A percentile compares a stretch with the other conserved stretches of the same genome.
These are phyloP conservation scores for Stachybotrys chartarum DNA, from an alignment of 2,329 filamentous ascomycete species.

Conservation along the genomic window DNA sequence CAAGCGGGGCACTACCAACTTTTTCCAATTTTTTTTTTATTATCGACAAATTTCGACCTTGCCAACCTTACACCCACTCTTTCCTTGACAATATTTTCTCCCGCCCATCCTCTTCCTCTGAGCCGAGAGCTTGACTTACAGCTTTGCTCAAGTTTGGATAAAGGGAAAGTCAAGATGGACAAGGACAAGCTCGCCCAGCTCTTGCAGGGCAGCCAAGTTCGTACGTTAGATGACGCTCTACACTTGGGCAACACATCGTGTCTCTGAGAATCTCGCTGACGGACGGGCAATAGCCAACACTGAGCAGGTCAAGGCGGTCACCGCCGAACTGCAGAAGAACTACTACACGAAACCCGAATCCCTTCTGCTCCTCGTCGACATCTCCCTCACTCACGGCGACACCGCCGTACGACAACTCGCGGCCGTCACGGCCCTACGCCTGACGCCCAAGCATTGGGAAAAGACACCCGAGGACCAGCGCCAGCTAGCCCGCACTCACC, in stretches of 20 bases:
- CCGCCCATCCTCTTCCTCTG: slow-evolving; percentile 5
- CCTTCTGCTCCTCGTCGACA: slow-evolving; percentile 78
- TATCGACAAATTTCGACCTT: neutral
- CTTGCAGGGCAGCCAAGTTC: slow-evolving; percentile 80
- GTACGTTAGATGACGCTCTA: slow-evolving; percentile 44
- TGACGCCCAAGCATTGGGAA: slow-evolving; percentile 82
- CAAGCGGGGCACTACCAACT: neutral
- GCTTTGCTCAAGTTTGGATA: slow-evolving; percentile 11
- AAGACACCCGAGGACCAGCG: slow-evolving; percentile 69
- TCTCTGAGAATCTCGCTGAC: slow-evolving; percentile 6
- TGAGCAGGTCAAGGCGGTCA: slow-evolving; percentile 82
- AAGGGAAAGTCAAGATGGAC: slow-evolving; percentile 27
- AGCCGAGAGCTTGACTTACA: neutral
- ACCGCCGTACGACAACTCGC: slow-evolving; percentile 77
- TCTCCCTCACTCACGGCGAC: slow-evolving; percentile 72
- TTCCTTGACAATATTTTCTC: neutral
- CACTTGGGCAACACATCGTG: too few species aligned
- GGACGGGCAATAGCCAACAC: slow-evolving; percentile 61
- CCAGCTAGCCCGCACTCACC: slow-evolving; percentile 68
- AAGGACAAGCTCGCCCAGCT: slow-evolving; percentile 75
- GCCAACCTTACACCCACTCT: neutral
- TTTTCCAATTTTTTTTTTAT: neutral
- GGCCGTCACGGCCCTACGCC: slow-evolving; percentile 78
- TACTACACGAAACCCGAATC: slow-evolving; percentile 85
- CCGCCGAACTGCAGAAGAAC: slow-evolving; percentile 82